phyloP scores from a whole-genome alignment of 495 filamentous ascomycete species.

The Aspergillus bertholletiae region DNA sequence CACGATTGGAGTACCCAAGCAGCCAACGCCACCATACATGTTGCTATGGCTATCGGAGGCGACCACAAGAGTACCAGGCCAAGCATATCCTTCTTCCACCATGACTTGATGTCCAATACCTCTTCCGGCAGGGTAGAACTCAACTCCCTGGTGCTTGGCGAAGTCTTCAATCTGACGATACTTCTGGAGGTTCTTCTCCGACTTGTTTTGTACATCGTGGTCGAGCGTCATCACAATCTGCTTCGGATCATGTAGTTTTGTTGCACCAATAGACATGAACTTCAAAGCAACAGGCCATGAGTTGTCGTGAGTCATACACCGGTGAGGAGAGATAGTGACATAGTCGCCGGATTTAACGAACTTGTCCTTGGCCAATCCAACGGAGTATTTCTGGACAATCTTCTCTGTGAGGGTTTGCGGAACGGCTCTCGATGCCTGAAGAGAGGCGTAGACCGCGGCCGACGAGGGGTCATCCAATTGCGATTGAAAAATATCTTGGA shows the following conservation, averaged over 20 bases:
- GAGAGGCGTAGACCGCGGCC: constrained; percentile 40
- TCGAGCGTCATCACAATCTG: constrained; percentile 90
- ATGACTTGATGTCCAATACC: constrained; percentile 92
- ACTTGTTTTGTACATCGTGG: constrained; percentile 91
- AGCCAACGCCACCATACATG: constrained; percentile 84
- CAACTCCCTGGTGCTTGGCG: constrained; percentile 73
- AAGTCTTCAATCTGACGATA: constrained; percentile 85
- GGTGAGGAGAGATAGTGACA: constrained; percentile 69
- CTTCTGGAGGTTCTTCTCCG: constrained; percentile 77
- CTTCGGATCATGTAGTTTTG: constrained; percentile 62
- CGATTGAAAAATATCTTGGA: constrained; percentile 49
- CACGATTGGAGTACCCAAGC: constrained; percentile 77
- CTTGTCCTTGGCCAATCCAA: constrained; percentile 68
- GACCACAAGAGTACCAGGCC: constrained; percentile 81
- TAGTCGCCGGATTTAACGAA: constrained; percentile 76
- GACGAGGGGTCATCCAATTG: constrained; percentile 42
- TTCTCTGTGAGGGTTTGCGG: constrained; percentile 85
- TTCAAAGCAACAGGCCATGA: constrained; percentile 81
- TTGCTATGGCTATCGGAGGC: constrained; percentile 84
- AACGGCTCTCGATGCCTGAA: constrained; percentile 28
- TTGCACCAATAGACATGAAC: constrained; percentile 85
- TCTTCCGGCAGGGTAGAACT: constrained; percentile 78
- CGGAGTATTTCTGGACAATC: constrained; percentile 74
- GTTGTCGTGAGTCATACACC: constrained; percentile 92
- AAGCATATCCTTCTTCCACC: constrained; percentile 79